Conservation (phyloP, 2,329 filamentous ascomycete species). For the Penicillium palitans region DNA sequence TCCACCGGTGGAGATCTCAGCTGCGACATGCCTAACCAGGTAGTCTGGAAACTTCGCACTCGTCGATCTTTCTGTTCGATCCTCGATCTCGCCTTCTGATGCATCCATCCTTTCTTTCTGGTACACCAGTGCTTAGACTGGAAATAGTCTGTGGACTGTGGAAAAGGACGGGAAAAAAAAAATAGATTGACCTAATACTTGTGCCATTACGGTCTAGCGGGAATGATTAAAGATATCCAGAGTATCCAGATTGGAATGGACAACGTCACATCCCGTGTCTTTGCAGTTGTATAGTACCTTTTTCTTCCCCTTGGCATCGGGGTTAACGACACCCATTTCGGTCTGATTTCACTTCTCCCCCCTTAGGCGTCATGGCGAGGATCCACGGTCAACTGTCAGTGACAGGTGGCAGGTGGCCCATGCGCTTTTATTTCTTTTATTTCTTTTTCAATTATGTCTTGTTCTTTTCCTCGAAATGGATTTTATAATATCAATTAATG, state of each 20-base stretch:
- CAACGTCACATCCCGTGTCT: constrained; percentile 14
- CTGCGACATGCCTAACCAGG: constrained; percentile 21
- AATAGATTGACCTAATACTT: constrained; percentile 19
- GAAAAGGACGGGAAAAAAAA: constrained; percentile 17
- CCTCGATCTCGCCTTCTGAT: constrained; percentile 13
- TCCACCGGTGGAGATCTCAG: constrained; percentile 23
- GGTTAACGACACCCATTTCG: not conserved
- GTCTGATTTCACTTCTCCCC: not conserved
- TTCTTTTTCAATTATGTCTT: not conserved
- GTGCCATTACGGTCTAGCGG: not conserved
- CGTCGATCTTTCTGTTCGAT: constrained; percentile 22
- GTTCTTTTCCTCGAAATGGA: not conserved
- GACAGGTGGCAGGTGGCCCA: constrained; percentile 29
- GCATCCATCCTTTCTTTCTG: constrained; percentile 5
- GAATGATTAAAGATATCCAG: not conserved
- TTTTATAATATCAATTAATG: not conserved
- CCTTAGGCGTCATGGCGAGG: not conserved
- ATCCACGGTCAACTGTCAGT: constrained; percentile 20
- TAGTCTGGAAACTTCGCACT: constrained; percentile 18
- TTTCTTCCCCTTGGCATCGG: not conserved
- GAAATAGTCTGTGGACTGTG: constrained; percentile 15
- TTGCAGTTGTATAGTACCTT: not conserved
- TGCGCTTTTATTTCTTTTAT: constrained; percentile 7
- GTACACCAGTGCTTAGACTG: constrained; percentile 18
- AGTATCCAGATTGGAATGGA: not conserved